A percentile compares a stretch with the other conserved stretches of the same genome.
These are phyloP conservation scores for Prinsepia uniflora DNA, from an alignment of 306 rosid genomes.

Conservation along the genomic window DNA sequence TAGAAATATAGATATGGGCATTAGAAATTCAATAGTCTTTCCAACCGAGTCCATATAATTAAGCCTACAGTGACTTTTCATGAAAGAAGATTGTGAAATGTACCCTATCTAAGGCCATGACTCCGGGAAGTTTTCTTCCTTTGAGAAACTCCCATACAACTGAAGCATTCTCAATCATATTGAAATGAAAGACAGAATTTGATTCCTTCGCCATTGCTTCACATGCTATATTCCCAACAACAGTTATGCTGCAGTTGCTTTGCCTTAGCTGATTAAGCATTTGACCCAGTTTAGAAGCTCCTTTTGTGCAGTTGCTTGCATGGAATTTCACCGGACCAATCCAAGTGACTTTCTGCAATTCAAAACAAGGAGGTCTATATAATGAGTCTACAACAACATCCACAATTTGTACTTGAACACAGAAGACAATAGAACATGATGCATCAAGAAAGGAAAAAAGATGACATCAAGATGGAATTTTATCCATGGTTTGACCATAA, in stretches of 20 bases:
- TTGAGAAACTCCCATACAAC: constrained; percentile 89
- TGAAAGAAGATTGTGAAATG: constrained; percentile 17
- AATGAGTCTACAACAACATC: not conserved
- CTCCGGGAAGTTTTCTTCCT: constrained; percentile 86
- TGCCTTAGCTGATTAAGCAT: constrained; percentile 49
- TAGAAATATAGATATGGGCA: not conserved
- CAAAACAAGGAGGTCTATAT: constrained; percentile 9
- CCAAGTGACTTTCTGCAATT: constrained; percentile 67
- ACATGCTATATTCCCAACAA: constrained; percentile 62
- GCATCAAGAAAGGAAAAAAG: not conserved
- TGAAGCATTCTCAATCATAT: constrained; percentile 63
- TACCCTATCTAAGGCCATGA: constrained; percentile 75
- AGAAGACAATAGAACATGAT: not conserved
- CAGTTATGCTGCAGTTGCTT: constrained; percentile 52
- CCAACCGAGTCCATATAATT: not conserved
- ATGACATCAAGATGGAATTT: constrained; percentile 18
- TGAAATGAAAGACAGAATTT: constrained; percentile 36
- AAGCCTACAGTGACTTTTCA: constrained; percentile 17
- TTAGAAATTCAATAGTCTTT: not conserved
- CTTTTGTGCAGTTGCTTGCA: constrained; percentile 35
- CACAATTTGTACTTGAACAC: not conserved
- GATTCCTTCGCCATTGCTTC: constrained; percentile 49
- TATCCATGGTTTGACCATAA: not conserved
- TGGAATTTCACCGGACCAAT: constrained; percentile 75
- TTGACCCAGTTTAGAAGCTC: constrained; percentile 61